Evolutionary conservation across 2,329 filamentous ascomycete species (phyloP).

Genomic region (Chaetomium globosum): DNA sequence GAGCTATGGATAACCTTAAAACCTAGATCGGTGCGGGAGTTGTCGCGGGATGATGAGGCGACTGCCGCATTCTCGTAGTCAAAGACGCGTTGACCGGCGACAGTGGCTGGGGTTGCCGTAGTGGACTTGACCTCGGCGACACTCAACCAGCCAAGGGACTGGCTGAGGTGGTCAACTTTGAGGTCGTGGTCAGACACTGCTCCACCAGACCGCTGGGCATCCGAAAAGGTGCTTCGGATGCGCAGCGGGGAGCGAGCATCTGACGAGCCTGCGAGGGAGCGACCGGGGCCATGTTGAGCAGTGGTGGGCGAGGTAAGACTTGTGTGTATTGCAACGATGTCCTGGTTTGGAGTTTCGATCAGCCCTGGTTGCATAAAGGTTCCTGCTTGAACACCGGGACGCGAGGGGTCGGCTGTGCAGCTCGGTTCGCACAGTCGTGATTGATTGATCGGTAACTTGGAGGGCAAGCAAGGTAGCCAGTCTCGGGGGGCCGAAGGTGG

Average conservation of each 20-base stretch:
- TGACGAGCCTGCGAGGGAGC: slow-evolving; percentile 46
- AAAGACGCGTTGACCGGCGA: slow-evolving; percentile 57
- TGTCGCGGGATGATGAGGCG: slow-evolving; percentile 51
- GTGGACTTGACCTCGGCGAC: slow-evolving; percentile 39
- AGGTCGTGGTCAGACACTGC: slow-evolving; percentile 39
- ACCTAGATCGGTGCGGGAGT: slow-evolving; percentile 52
- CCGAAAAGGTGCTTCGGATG: slow-evolving; percentile 45
- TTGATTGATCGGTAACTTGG: not conserved
- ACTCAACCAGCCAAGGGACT: slow-evolving; percentile 58
- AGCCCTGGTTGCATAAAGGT: slow-evolving; percentile 69
- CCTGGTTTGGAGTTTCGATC: slow-evolving; percentile 50
- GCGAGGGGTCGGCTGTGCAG: slow-evolving; percentile 54
- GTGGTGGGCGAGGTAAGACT: slow-evolving; percentile 37
- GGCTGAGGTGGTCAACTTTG: slow-evolving; percentile 51
- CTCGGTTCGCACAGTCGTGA: slow-evolving; percentile 54
- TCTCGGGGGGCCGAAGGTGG: not conserved
- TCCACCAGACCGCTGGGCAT: slow-evolving; percentile 40
- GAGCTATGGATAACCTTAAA: slow-evolving; percentile 59
- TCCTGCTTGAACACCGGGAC: slow-evolving; percentile 44
- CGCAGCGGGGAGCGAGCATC: slow-evolving; percentile 43
- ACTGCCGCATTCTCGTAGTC: slow-evolving; percentile 65
- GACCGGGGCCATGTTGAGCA: slow-evolving; percentile 61
- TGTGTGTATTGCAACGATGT: slow-evolving; percentile 44
- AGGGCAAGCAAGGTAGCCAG: not conserved
- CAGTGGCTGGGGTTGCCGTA: slow-evolving; percentile 38